Conservation (phyloP, 441 rosid genomes). For the Mallotus japonicus region DNA sequence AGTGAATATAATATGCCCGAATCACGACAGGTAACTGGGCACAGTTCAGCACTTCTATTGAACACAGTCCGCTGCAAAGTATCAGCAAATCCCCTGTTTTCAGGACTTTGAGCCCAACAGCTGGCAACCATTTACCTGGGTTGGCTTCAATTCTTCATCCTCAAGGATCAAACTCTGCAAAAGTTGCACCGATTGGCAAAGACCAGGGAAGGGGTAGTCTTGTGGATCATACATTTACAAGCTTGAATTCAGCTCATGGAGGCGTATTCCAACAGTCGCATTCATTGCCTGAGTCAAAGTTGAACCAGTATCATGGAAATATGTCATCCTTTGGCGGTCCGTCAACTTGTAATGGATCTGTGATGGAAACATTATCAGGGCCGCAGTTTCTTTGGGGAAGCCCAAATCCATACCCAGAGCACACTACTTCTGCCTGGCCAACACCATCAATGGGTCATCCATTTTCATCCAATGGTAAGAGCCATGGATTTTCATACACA, state of each 20-base stretch:
- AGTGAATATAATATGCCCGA: slow-evolving; percentile 11
- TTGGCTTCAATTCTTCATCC: slow-evolving; percentile 79
- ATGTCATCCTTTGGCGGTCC: slow-evolving; percentile 56
- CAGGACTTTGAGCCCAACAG: slow-evolving; percentile 55
- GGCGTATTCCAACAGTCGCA: slow-evolving; percentile 54
- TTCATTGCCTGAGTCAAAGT: slow-evolving; percentile 71
- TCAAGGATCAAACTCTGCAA: slow-evolving; percentile 51
- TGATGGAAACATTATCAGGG: slow-evolving; percentile 76
- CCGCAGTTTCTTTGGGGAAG: slow-evolving; percentile 99
- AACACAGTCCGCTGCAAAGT: slow-evolving; percentile 63
- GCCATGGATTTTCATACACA: slow-evolving; percentile 53
- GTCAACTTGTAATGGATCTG: slow-evolving; percentile 60
- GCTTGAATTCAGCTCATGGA: slow-evolving; percentile 41
- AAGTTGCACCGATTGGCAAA: slow-evolving; percentile 81
- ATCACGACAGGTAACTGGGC: slow-evolving; percentile 71
- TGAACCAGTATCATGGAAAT: slow-evolving; percentile 57
- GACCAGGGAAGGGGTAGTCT: slow-evolving; percentile 59
- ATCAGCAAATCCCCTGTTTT: slow-evolving; percentile 74
- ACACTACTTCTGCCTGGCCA: slow-evolving; percentile 63
- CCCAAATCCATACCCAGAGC: slow-evolving; percentile 63
- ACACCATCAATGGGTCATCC: slow-evolving; percentile 55
- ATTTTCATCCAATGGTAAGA: slow-evolving; percentile 52
- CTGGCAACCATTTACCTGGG: slow-evolving; percentile 66
- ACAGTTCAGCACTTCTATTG: slow-evolving; percentile 76
- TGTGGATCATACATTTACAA: slow-evolving; percentile 38